These are phyloP conservation scores for Umbelopsis vinacea DNA, from an alignment of 192 early-diverging fungal genomes.

Conservation along the genomic window DNA sequence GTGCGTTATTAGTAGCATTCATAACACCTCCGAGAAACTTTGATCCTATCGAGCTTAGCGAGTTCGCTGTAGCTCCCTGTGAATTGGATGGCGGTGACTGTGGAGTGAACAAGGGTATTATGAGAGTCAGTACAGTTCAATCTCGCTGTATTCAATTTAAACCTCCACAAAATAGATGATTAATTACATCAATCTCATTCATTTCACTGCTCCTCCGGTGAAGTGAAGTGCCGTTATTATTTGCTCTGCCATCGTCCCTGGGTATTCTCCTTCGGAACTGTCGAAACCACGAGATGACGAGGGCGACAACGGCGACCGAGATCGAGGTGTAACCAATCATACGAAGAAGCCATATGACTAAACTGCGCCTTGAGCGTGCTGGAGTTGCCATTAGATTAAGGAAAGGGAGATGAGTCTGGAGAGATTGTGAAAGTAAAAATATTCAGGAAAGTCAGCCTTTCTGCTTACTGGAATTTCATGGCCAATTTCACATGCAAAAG, in stretches of 20 bases:
- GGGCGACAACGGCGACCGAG: conserved; percentile 25
- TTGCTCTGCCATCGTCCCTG: conserved; percentile 5
- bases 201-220: neutral
- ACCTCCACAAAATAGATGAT: neutral
- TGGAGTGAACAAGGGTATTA: neutral
- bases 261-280: conserved; percentile 19
- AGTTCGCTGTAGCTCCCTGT: conserved; percentile 32
- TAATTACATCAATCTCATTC: conserved; percentile 17
- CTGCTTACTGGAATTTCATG: conserved; percentile 8
- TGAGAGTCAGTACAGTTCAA: neutral
- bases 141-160: conserved; percentile 1
- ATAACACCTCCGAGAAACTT: conserved; percentile 30
- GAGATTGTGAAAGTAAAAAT: neutral
- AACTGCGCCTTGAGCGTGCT: neutral
- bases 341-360: conserved; percentile 34
- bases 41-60: conserved; percentile 40
- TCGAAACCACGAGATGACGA: conserved; percentile 30
- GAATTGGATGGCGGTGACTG: neutral
- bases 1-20: conserved; percentile 42
- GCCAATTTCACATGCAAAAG: conserved; percentile 17
- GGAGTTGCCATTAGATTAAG: conserved; percentile 15
- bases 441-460: neutral
- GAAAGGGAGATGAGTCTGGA: neutral
- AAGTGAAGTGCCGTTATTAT: neutral
- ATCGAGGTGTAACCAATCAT: conserved; percentile 37